Base-by-base conservation (phyloP, 129 eudicot genomes). In the Erigeron canadensis region DNA sequence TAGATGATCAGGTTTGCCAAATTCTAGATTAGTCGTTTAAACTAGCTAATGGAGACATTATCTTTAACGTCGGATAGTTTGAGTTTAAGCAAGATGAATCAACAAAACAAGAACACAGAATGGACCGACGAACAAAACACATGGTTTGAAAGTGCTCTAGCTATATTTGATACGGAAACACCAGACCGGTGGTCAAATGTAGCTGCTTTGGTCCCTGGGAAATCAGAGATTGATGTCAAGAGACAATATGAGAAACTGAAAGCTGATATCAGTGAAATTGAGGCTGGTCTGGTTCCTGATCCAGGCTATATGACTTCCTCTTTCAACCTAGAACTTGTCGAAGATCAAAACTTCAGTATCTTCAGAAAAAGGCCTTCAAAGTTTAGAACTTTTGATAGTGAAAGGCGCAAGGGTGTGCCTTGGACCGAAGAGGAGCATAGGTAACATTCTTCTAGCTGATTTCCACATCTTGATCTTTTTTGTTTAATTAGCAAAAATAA, bases 341-440 rank as follows among this genome's bases (percentile, higher is more conserved):
- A 87, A 69, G 81, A 86, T 60, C 56, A 78, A 34, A 76, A 77
- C 17, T 79, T 79, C 47, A 58, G 80, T 76, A 55, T 69, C 16
- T 79, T 72, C 16, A 78, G 86, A 70, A 87, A 92, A 61, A 79
- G 83, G 47, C 84, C 84, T 69, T 51, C 72, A 40, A 71, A 58
- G 69, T 77, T 77, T 21, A 76, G 84, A 80, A 66, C 83, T 77
- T 82, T 63, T 60, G 95, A 93, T 63, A 96, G 81, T 3, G 96
- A 89, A 79, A 88, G 90, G 61, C 86, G 83, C 72, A 94, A 94
- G 78, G 98, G 98, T 28, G 84, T 94, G 6, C 96, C 98, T 5
- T 94, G 98, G 98, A 94, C 98, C 4, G 95, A 89, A 79, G 98
- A 94, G 10, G 98, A 94, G 54, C 98, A 94, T 88, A 89, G 90